Evolutionary conservation across 2,329 filamentous ascomycete genomes (phyloP), one percentile per base, ranked within the genome.

Genomic region (Colletotrichum cereale): DNA sequence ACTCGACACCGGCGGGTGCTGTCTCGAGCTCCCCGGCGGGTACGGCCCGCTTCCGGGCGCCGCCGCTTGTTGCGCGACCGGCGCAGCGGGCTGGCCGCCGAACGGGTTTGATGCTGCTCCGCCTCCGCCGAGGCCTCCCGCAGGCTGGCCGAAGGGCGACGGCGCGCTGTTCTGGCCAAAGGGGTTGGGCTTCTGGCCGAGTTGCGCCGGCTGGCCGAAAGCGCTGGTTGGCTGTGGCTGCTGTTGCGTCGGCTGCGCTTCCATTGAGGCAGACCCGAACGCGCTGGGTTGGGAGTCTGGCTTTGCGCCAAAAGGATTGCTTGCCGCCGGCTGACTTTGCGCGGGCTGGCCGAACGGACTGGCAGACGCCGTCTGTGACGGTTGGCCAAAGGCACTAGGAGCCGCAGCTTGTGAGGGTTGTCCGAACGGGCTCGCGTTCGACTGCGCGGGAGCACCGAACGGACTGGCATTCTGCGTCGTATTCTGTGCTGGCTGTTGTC

Each of bases 1-100:
- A 63, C 80, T 83, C 11, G 82, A 80, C 14, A 82, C 72, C 4
- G 82, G 74, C 3, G 85, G 86, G 62, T 87, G 86, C 66, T 84
- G 79, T 68, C 79, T 85, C 14, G 79, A 78, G 75, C 84, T 85
- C 7, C 76, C 78, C 1, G 85, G 84, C 1, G 82, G 80, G 73
- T 87, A 87, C 2, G 86, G 86, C 62, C 77, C 81, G 42, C 70
- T 75, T 38, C 72, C 75, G 10, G 53, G 56, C 53, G 64, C 63
- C 36, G 62, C 58, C 55, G 70, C 75, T 47, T 62, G 34, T 12
- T 69, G 65, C 5, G 76, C 40, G 2, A 74, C 64, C 16, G 75
- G 73, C 7, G 74, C 66, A 7, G 73, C 71, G 40, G 40, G 55
- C 38, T 60, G 74, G 64, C 48, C 67, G 74, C 63, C 42, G 16